Evolutionary conservation across 2,329 filamentous ascomycete genomes (phyloP), one percentile per base, ranked within the genome.

Genomic region (Cercospora sojina): DNA sequence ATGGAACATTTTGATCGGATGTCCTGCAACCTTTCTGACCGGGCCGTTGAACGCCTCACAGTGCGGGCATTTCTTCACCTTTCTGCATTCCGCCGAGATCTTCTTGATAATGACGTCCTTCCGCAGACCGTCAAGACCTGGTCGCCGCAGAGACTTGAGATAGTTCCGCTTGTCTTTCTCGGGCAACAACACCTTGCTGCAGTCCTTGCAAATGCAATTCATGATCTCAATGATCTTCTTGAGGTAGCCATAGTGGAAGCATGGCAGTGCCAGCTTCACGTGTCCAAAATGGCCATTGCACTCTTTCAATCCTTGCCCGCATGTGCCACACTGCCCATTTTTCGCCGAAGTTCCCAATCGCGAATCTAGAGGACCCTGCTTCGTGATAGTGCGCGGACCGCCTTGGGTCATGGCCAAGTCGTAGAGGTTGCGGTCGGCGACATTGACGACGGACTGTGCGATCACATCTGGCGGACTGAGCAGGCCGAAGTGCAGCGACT

Each of bases 281-380:
- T 97, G 90, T 56, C 95, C 95, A 76, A 98, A 99, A 79, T 99
- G 95, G 12, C 95, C 95, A 73, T 92, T 95, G 79, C 95, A 99
- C 71, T 90, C 88, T 74, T 92, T 87, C 31, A 98, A 83, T 16
- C 88, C 86, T 75, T 93, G 88, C 57, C 91, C 88, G 77, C 95
- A 99, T 13, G 95, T 98, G 51, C 87, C 83, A 78, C 95, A 99
- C 66, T 83, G 85, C 25, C 87, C 91, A 3, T 83, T 86, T 80
- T 98, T 98, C 77, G 88, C 92, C 16, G 93, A 97, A 3, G 92
- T 95, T 70, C 93, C 93, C 82, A 99, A 87, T 76, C 91, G 91
- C 69, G 87, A 85, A 79, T 99, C 95, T 70, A 98, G 87, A 51
- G 94, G 92, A 53, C 95, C 95, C 83, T 98, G 87, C 66, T 86